Percentiles rank a stretch among this genome's conserved stretches.
Evolutionary conservation across 2,329 filamentous ascomycete genomes (phyloP).

Genomic region (Orbilia blumenaviensis): DNA sequence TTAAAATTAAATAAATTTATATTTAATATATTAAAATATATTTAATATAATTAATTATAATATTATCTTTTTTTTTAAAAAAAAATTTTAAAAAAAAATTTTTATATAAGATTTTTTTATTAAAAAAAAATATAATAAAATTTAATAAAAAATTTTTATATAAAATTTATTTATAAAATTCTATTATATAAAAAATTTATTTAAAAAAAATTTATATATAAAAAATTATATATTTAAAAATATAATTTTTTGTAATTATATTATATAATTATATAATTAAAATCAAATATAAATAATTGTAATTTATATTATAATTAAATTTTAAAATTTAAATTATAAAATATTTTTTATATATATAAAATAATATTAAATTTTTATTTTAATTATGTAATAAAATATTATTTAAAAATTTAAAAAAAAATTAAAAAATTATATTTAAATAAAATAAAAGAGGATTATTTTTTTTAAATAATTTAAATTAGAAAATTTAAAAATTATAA

Average conservation of each 20-base stretch:
- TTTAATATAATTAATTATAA: not conserved
- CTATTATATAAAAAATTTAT: not conserved
- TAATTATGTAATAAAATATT: not conserved
- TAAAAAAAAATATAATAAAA: not conserved
- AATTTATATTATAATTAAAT: not conserved
- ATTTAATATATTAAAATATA: not conserved
- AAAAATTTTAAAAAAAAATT: not conserved
- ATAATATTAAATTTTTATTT: not conserved
- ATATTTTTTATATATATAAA: not conserved
- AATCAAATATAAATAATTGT: not conserved
- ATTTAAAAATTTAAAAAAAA: not conserved
- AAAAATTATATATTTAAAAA: not conserved
- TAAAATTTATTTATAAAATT: not conserved
- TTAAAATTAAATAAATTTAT: not conserved
- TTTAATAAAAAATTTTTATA: not conserved
- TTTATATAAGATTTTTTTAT: not conserved
- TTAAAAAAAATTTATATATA: not conserved
- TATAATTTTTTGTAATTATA: not conserved
- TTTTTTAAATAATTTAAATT: too few relatives aligned
- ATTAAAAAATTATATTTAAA: not conserved
- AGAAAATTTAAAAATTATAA: too few relatives aligned
- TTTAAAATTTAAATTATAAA: too few relatives aligned
- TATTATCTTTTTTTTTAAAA: too few relatives aligned
- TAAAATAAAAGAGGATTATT: not conserved
- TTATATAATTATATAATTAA: not conserved